A percentile compares a stretch with the other conserved stretches of the same genome.
Conservation (phyloP, 192 early-diverging fungal genomes). For the Cetraspora pellucida region DNA sequence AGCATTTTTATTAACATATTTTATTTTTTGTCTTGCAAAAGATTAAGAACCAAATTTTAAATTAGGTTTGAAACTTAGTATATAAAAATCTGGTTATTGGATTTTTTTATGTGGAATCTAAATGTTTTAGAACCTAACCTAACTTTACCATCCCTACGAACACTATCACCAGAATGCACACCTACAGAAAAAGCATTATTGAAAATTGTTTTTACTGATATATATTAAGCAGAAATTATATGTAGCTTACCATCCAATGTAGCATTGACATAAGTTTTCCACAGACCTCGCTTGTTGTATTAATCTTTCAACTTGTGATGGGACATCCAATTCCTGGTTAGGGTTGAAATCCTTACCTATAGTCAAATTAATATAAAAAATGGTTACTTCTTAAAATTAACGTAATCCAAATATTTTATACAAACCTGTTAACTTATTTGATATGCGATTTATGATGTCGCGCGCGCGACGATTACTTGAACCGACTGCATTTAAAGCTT, state of each 20-base stretch:
- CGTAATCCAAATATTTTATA: neutral
- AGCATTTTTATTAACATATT: no score
- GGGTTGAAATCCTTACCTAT: slow-evolving; percentile 86
- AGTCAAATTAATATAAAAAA: neutral
- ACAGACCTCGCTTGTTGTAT: slow-evolving; percentile 87
- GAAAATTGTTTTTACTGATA: no score
- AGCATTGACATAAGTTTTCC: slow-evolving; percentile 88
- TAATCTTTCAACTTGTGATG: slow-evolving; percentile 84
- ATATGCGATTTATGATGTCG: slow-evolving; percentile 84
- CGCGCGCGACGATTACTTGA: slow-evolving; percentile 73
- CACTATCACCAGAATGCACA: no score
- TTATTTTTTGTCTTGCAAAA: no score
- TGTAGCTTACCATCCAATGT: slow-evolving; percentile 60
- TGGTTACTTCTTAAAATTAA: slow-evolving; percentile 32
- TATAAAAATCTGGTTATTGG: no score
- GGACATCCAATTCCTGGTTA: slow-evolving; percentile 74
- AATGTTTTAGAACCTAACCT: no score
- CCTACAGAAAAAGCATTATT: no score
- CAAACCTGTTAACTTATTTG: slow-evolving; percentile 84
- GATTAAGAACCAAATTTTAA: no score
- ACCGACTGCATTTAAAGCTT: slow-evolving; percentile 61
- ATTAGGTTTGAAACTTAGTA: no score
- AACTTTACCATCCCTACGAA: no score
- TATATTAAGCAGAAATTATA: no score
- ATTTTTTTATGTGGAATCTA: no score